Percentiles rank a stretch among this genome's conserved stretches.
Evolutionary conservation across 129 eudicot genomes (phyloP).

Genomic region (Logfia minima): DNA sequence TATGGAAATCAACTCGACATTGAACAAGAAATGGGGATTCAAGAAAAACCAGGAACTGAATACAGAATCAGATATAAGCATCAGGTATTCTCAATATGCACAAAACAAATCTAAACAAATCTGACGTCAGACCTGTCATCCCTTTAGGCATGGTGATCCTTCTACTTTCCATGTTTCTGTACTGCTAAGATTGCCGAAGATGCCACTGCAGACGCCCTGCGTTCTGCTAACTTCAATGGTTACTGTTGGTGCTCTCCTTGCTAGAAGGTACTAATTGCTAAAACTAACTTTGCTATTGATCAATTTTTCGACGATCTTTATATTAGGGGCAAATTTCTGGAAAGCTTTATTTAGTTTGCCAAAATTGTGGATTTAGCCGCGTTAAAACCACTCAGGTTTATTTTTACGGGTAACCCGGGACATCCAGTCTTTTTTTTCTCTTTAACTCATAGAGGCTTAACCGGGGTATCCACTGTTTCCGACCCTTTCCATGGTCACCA

Average conservation of each 20-base stretch:
- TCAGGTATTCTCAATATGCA: constrained; percentile 10
- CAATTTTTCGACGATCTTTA: neutral
- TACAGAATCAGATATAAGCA: constrained; percentile 34
- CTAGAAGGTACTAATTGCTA: constrained; percentile 40
- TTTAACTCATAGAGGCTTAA: no score
- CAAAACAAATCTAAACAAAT: neutral
- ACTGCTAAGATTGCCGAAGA: constrained; percentile 36
- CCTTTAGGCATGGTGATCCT: constrained; percentile 56
- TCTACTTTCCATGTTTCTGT: constrained; percentile 40
- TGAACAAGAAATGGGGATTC: constrained; percentile 37
- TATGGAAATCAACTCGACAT: neutral
- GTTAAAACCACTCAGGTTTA: no score
- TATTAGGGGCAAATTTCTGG: neutral
- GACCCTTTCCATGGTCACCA: no score
- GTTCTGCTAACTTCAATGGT: constrained; percentile 44
- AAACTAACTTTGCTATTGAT: constrained; percentile 2
- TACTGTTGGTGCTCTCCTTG: constrained; percentile 39
- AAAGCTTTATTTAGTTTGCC: no score
- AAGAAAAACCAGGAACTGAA: constrained; percentile 29
- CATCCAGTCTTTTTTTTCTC: no score
- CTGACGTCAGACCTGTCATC: constrained; percentile 20
- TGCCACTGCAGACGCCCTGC: constrained; percentile 40
- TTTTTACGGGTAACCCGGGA: no score
- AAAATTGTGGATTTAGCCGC: no score
- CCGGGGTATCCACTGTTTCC: no score